These are phyloP conservation scores for Aspergillus fumigatiaffinis DNA, from an alignment of 2,329 filamentous ascomycete species.

Conservation along the genomic window DNA sequence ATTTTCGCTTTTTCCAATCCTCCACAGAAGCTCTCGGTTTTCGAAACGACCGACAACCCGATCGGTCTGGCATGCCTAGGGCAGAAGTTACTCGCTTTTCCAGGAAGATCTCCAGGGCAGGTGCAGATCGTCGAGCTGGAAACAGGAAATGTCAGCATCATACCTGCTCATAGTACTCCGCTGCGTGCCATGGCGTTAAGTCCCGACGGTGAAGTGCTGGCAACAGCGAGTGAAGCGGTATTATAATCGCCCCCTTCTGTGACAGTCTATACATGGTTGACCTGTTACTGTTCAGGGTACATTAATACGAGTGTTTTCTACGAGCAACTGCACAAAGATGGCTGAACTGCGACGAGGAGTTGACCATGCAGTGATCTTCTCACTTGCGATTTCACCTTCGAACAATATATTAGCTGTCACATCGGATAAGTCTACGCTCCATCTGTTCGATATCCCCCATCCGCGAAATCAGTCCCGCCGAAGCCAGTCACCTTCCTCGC, in stretches of 20 bases:
- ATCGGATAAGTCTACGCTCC: slow-evolving; percentile 92
- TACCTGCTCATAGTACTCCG: slow-evolving; percentile 79
- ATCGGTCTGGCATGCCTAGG: slow-evolving; percentile 76
- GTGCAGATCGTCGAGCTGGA: slow-evolving; percentile 79
- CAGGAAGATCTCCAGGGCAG: slow-evolving; percentile 81
- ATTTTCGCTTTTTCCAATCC: slow-evolving; percentile 75
- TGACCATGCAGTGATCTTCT: slow-evolving; percentile 83
- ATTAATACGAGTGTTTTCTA: slow-evolving; percentile 79
- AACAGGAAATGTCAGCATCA: slow-evolving; percentile 83
- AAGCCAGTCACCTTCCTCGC: slow-evolving; percentile 32
- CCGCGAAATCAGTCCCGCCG: slow-evolving; percentile 31
- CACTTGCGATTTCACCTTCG: slow-evolving; percentile 79
- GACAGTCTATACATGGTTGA: background rate
- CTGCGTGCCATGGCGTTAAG: slow-evolving; percentile 77
- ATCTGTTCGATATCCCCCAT: slow-evolving; percentile 80
- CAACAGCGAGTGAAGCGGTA: slow-evolving; percentile 82
- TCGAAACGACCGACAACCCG: slow-evolving; percentile 82
- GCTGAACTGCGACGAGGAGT: slow-evolving; percentile 84
- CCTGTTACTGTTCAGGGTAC: slow-evolving; percentile 59
- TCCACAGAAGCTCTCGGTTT: slow-evolving; percentile 66
- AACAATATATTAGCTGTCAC: slow-evolving; percentile 81
- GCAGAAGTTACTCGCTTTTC: slow-evolving; percentile 71
- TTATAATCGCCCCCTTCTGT: slow-evolving; percentile 6
- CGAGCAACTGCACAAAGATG: slow-evolving; percentile 72
- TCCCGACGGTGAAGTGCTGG: slow-evolving; percentile 72